These are phyloP conservation scores for Xylogone sp. DNA, from an alignment of 2,329 filamentous ascomycete species.

Conservation along the genomic window DNA sequence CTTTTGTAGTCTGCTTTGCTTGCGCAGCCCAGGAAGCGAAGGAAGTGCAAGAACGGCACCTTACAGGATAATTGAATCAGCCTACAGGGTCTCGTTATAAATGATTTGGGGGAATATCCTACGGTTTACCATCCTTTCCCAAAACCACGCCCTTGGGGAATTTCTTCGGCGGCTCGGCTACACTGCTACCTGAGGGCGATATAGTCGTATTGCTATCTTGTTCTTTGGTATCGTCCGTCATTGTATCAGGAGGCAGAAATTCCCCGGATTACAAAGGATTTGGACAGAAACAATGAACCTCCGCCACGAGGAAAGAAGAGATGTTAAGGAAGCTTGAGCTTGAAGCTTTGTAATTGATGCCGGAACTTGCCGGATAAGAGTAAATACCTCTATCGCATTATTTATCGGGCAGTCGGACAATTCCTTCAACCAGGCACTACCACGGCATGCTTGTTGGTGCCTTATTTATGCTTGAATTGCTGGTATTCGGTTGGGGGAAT, in stretches of 20 bases:
- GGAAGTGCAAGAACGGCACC: conserved; percentile 69
- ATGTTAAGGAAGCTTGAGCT: background rate
- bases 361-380: background rate
- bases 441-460: too few species aligned
- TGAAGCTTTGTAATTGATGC: conserved; percentile 6
- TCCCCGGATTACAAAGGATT: too few species aligned
- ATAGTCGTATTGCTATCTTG: conserved; percentile 5
- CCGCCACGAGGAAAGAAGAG: background rate
- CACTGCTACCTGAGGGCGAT: conserved; percentile 11
- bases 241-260: conserved; percentile 6
- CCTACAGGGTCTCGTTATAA: too few species aligned
- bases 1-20: conserved; percentile 40
- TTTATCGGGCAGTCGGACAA: too few species aligned
- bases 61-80: conserved; percentile 31
- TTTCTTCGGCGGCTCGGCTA: conserved; percentile 34
- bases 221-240: conserved; percentile 27
- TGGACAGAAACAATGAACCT: too few species aligned
- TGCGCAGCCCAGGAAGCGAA: conserved; percentile 57
- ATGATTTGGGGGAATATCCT: conserved; percentile 34
- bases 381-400: too few species aligned
- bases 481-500: too few species aligned
- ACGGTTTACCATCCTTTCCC: conserved; percentile 83
- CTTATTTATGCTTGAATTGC: too few species aligned
- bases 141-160: conserved; percentile 70
- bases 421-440: too few species aligned